These are phyloP conservation scores for Suillus subalutaceus DNA, from an alignment of 768 basidiomycete genomes.

Conservation along the genomic window DNA sequence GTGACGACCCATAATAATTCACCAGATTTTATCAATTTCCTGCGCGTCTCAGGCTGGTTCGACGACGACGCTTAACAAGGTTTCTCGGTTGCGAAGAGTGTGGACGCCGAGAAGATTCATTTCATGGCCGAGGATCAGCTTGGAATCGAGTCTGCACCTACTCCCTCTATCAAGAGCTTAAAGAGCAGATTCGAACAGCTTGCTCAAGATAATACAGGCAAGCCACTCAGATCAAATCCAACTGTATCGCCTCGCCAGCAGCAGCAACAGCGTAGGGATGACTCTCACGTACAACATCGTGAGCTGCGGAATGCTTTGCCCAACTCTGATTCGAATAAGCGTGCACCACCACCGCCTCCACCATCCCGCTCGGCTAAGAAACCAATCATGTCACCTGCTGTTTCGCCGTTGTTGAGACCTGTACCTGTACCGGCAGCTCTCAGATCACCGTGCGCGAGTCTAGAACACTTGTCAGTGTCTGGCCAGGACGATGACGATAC, in stretches of 20 bases:
- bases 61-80: neutral
- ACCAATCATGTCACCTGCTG: constrained; percentile 39
- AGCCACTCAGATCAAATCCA: constrained; percentile 12
- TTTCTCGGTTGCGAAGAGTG: neutral
- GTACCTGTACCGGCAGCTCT: constrained; percentile 42
- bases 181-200: constrained; percentile 74
- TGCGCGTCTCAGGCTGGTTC: neutral
- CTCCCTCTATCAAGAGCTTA: constrained; percentile 68
- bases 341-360: constrained; percentile 64
- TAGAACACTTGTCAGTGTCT: constrained; percentile 18
- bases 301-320: constrained; percentile 52
- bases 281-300: constrained; percentile 24
- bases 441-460: constrained; percentile 22
- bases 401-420: constrained; percentile 57
- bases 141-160: constrained; percentile 54
- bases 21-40: neutral
- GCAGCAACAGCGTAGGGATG: neutral
- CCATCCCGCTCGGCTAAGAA: constrained; percentile 43
- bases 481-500: constrained; percentile 21
- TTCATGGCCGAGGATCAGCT: constrained; percentile 14
- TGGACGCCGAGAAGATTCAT: constrained; percentile 5
- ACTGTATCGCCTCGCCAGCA: constrained; percentile 14
- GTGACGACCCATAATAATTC: neutral
- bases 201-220: constrained; percentile 43
- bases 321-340: constrained; percentile 58